These are phyloP conservation scores for Calendula officinalis DNA, from an alignment of 129 eudicot species.

Conservation along the genomic window DNA sequence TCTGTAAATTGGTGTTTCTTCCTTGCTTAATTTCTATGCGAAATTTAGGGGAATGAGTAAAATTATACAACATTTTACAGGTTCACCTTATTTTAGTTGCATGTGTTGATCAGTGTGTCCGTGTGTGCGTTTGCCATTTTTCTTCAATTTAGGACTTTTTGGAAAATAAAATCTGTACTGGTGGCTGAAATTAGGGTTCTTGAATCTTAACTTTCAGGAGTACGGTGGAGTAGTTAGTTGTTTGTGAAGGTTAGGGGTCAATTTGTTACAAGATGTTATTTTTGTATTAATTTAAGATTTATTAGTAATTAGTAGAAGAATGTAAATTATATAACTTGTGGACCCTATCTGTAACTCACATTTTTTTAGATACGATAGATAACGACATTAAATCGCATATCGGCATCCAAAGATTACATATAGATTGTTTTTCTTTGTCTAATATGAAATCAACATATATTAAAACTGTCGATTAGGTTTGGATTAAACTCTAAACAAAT, in stretches of 20 bases:
- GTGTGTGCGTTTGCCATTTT: too few relatives aligned
- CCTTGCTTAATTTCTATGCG: too few relatives aligned
- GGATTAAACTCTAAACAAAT: conserved; percentile 1
- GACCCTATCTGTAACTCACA: conserved; percentile 11
- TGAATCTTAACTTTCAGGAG: conserved; percentile 5
- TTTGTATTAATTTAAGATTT: too few relatives aligned
- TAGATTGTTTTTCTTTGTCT: conserved; percentile 29
- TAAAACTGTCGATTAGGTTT: conserved; percentile 18
- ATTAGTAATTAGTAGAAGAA: too few relatives aligned
- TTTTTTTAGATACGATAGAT: conserved; percentile 3
- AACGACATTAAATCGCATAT: conserved; percentile 14
- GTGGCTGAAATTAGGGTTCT: background rate
- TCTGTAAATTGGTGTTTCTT: background rate
- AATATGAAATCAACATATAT: conserved; percentile 18
- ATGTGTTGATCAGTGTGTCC: too few relatives aligned
- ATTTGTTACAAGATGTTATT: conserved; percentile 6
- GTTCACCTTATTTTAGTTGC: too few relatives aligned
- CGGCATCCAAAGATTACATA: conserved; percentile 13
- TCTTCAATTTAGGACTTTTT: too few relatives aligned
- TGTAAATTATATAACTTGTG: conserved; percentile 10
- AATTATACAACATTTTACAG: too few relatives aligned
- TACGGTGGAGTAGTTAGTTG: background rate
- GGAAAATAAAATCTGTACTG: too few relatives aligned
- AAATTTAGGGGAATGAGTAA: too few relatives aligned
- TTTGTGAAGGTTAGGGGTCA: background rate